These are phyloP conservation scores for Psilocybe tampanensis DNA, from an alignment of 768 basidiomycete genomes.

Conservation along the genomic window DNA sequence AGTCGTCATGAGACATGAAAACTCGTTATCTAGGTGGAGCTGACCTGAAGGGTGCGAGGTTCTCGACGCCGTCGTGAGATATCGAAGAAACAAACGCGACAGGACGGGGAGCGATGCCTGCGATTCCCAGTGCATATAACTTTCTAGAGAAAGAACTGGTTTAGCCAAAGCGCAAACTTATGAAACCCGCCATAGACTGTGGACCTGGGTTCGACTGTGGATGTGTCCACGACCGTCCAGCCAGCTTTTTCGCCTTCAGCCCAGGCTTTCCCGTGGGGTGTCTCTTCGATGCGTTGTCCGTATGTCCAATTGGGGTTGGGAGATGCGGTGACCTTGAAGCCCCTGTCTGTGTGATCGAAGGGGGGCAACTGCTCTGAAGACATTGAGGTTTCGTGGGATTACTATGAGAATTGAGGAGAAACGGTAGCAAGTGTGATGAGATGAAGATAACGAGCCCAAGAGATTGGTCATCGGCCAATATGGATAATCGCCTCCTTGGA, in stretches of 20 bases:
- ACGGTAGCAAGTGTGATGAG: neutral
- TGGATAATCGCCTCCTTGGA: too few species aligned
- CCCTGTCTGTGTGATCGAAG: conserved; percentile 17
- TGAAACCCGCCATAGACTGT: too few species aligned
- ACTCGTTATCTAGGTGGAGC: too few species aligned
- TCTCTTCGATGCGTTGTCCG: conserved; percentile 34
- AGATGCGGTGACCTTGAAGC: conserved; percentile 31
- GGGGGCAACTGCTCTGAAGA: conserved; percentile 18
- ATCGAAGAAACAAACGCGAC: conserved; percentile 72
- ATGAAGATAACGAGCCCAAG: neutral
- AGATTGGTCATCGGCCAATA: too few species aligned
- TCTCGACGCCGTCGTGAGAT: conserved; percentile 50
- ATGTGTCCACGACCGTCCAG: conserved; percentile 38
- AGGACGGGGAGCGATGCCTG: conserved; percentile 65
- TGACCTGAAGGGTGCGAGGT: conserved; percentile 62
- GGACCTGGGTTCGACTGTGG: conserved; percentile 37
- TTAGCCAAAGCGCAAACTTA: too few species aligned
- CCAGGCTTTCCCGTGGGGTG: conserved; percentile 40
- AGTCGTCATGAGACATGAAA: too few species aligned
- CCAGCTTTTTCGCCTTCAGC: conserved; percentile 45
- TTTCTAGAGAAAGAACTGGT: too few species aligned
- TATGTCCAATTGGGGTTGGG: conserved; percentile 44
- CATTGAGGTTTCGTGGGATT: too few species aligned
- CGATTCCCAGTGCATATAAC: conserved; percentile 50
- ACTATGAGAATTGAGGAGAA: neutral